Base-by-base conservation (phyloP, 176 grass and related monocot genomes). In the Hyparrhenia diplandra region DNA sequence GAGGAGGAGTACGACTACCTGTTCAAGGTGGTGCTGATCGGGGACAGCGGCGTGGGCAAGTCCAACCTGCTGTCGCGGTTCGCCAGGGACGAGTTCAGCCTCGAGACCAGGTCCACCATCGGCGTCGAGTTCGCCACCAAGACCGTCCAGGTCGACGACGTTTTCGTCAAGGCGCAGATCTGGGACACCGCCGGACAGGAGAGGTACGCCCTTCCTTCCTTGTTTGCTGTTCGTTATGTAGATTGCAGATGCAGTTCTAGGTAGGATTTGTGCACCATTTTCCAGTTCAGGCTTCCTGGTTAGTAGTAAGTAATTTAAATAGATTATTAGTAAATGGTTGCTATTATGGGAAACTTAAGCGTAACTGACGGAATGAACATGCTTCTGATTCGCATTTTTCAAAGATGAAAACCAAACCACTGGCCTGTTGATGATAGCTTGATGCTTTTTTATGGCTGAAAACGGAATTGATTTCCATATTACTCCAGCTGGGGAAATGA, bases 21-120 rank as follows among this genome's bases (percentile, higher is more conserved):
- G 82, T 90, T 94, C 88, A 90, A 94, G 91, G 91, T 94, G 85
- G 88, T 94, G 85, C 91, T 94, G 64, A 90, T 94, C 85, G 91
- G 91, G 18, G 91, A 94, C 88, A 88, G 82, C 64, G 85, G 92
- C 75, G 92, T 91, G 21, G 92, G 88, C 24, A 94, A 94, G 86
- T 94, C 88, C 0, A 94, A 94, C 92, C 88, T 94, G 59, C 83
- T 94, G 0, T 94, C 88, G 52, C 83, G 92, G 3, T 94, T 94
- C 88, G 81, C 92, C 64, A 82, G 92, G 45, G 89, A 94, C 82
- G 91, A 94, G 91, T 94, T 94, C 83, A 94, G 83, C 83, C 88
- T 88, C 49, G 91, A 94, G 80, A 90, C 88, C 73, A 81, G 87
- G 76, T 90, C 91, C 85, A 94, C 91, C 85, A 94, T 90, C 83